Conservation (phyloP, 1,284 basidiomycete species). For the Cryptococcus sp. region DNA sequence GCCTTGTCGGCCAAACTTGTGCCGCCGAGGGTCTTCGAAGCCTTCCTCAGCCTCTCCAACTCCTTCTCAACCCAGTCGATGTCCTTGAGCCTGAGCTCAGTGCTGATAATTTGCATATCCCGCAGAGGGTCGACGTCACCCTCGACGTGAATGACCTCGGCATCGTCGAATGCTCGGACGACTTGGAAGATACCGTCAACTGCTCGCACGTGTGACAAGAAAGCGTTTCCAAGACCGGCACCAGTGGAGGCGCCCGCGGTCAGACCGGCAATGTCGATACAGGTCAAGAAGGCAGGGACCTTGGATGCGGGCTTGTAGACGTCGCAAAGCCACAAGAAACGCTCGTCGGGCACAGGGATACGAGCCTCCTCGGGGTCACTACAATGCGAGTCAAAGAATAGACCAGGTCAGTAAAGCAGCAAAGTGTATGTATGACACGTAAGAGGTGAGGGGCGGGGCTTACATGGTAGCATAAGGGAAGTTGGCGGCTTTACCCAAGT, state of each 20-base stretch:
- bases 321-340: slow-evolving; percentile 92
- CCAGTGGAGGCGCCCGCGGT: slow-evolving; percentile 97
- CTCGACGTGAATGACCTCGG: slow-evolving; percentile 98
- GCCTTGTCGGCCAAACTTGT: slow-evolving; percentile 89
- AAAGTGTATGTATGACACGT: not conserved
- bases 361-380: slow-evolving; percentile 74
- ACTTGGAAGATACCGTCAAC: slow-evolving; percentile 99
- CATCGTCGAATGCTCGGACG: slow-evolving; percentile 96
- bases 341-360: slow-evolving; percentile 92
- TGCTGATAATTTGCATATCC: slow-evolving; percentile 98
- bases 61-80: slow-evolving; percentile 98
- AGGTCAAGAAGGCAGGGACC: slow-evolving; percentile 93
- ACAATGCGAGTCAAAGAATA: slow-evolving; percentile 1
- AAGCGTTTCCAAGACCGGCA: slow-evolving; percentile 96
- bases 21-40: slow-evolving; percentile 64
- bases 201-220: slow-evolving; percentile 95
- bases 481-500: slow-evolving; percentile 94
- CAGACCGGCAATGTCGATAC: slow-evolving; percentile 98
- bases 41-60: slow-evolving; percentile 76
- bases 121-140: slow-evolving; percentile 94
- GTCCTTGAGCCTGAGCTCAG: slow-evolving; percentile 91
- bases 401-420: not conserved
- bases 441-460: slow-evolving; percentile 13
- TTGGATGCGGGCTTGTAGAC: slow-evolving; percentile 86
- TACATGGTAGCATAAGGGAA: slow-evolving; percentile 95